Evolutionary conservation across 768 basidiomycete species (phyloP).

Genomic region (Boletus sp.): DNA sequence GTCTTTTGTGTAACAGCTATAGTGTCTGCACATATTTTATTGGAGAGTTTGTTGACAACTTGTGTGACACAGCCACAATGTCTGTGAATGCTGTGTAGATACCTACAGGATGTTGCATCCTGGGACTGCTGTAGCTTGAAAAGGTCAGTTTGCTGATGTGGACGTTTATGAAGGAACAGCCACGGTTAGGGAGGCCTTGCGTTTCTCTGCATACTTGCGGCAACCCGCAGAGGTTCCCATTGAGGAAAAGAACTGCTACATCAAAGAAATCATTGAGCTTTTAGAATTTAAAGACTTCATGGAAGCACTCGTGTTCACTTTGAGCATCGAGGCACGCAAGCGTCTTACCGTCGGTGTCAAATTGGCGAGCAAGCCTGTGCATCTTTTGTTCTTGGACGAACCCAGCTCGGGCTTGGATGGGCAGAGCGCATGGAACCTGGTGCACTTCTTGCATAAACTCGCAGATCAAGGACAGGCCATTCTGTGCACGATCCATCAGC

Average conservation of each 20-base stretch:
- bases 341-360: slow-evolving; percentile 91
- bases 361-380: slow-evolving; percentile 65
- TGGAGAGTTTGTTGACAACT: too few relatives aligned
- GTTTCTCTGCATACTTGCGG: slow-evolving; percentile 82
- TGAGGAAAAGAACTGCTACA: slow-evolving; percentile 76
- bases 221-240: slow-evolving; percentile 66
- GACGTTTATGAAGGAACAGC: slow-evolving; percentile 82
- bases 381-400: slow-evolving; percentile 36
- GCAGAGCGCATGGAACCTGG: slow-evolving; percentile 76
- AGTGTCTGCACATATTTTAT: too few relatives aligned
- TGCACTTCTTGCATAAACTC: slow-evolving; percentile 78
- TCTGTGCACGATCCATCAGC: slow-evolving; percentile 89
- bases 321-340: slow-evolving; percentile 72
- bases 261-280: slow-evolving; percentile 80
- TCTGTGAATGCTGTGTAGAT: too few relatives aligned
- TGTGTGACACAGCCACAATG: too few relatives aligned
- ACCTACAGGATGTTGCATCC: too few relatives aligned
- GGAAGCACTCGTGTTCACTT: slow-evolving; percentile 75
- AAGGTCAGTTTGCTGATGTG: too few relatives aligned
- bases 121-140: too few relatives aligned
- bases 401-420: slow-evolving; percentile 58
- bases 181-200: slow-evolving; percentile 81
- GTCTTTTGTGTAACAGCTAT: too few relatives aligned
- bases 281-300: slow-evolving; percentile 82
- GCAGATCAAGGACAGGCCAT: slow-evolving; percentile 86